Evolutionary conservation across 2,329 filamentous ascomycete genomes (phyloP).

Genomic region (Colletotrichum musicola): DNA sequence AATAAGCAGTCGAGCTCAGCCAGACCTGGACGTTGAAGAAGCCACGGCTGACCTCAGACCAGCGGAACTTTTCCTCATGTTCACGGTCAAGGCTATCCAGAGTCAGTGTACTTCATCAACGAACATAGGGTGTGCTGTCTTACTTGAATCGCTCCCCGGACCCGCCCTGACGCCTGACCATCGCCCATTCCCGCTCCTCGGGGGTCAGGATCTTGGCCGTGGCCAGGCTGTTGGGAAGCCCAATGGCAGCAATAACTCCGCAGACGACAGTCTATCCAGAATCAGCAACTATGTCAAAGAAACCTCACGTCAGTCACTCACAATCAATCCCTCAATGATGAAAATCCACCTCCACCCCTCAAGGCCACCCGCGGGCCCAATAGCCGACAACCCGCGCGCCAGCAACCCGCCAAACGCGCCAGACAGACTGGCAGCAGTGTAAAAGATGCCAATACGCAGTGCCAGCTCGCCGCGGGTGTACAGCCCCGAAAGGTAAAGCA

Average conservation of each 20-base stretch:
- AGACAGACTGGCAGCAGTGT: slow-evolving; percentile 74
- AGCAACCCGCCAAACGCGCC: slow-evolving; percentile 74
- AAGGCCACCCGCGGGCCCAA: slow-evolving; percentile 65
- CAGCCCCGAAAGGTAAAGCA: slow-evolving; percentile 74
- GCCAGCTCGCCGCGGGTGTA: slow-evolving; percentile 72
- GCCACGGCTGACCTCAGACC: slow-evolving; percentile 73
- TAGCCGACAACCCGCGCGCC: slow-evolving; percentile 71
- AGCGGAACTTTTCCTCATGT: slow-evolving; percentile 63
- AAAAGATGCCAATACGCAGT: slow-evolving; percentile 75
- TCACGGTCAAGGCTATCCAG: slow-evolving; percentile 41
- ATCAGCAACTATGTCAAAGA: slow-evolving; percentile 21
- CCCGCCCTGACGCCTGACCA: slow-evolving; percentile 57
- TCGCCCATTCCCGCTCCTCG: slow-evolving; percentile 64
- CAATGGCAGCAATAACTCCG: slow-evolving; percentile 63
- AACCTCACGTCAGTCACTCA: slow-evolving; percentile 43
- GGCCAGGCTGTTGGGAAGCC: slow-evolving; percentile 68
- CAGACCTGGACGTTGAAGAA: slow-evolving; percentile 71
- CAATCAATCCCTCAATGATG: slow-evolving; percentile 69
- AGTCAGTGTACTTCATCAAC: no score
- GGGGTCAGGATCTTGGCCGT: slow-evolving; percentile 65
- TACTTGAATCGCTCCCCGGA: slow-evolving; percentile 50
- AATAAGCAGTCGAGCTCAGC: slow-evolving; percentile 73
- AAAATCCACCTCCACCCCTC: slow-evolving; percentile 74
- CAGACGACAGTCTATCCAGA: slow-evolving; percentile 63
- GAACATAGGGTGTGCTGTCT: background rate